Conservation (phyloP, 345 rosid genomes). For the Ceriops decandra region DNA sequence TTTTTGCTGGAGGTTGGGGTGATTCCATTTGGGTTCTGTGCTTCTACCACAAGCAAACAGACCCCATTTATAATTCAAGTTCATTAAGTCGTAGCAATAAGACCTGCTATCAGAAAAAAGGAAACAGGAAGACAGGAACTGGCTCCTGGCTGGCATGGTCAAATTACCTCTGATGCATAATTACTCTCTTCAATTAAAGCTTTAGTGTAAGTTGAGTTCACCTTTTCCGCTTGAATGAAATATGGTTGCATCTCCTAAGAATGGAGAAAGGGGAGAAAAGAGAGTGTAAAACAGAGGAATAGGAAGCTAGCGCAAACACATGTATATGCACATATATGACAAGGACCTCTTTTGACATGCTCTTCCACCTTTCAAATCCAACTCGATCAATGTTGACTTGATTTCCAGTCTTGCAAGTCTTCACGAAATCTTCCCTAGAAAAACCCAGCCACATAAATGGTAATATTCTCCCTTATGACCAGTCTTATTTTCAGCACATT, state of each 20-base stretch:
- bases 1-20: no score
- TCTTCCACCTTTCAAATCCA: constrained; percentile 68
- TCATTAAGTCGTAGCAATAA: neutral
- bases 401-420: constrained; percentile 15
- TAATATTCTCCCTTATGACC: neutral
- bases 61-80: neutral
- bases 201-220: constrained; percentile 25
- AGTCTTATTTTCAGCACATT: neutral
- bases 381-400: constrained; percentile 40
- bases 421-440: constrained; percentile 48
- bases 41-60: no score
- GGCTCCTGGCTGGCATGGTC: neutral
- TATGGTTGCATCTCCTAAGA: constrained; percentile 59
- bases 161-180: constrained; percentile 27
- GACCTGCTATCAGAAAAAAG: neutral
- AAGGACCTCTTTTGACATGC: constrained; percentile 56
- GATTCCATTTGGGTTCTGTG: no score
- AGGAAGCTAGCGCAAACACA: no score
- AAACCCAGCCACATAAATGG: constrained; percentile 5
- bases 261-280: neutral
- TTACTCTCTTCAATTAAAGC: constrained; percentile 29
- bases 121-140: neutral
- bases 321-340: neutral
- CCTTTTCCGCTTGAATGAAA: constrained; percentile 31
- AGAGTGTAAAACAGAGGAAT: neutral